Base-by-base conservation (phyloP, 352 stramenopile genomes). In the Phytophthora sp. region DNA sequence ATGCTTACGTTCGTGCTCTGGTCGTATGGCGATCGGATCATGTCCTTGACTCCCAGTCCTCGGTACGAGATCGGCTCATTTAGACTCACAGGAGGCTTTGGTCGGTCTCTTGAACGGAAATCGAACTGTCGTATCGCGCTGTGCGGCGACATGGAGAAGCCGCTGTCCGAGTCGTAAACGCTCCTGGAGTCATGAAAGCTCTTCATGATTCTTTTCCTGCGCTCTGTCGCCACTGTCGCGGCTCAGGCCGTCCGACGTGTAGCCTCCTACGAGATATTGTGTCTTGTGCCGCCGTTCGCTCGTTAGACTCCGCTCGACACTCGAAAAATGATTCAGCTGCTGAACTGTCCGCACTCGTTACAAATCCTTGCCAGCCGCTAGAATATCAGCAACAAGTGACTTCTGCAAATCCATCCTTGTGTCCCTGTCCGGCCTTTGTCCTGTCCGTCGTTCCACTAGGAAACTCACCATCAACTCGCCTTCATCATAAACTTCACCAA, bases 21-120 rank as follows among this genome's bases (percentile, higher is more conserved):
- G 36, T 86, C 79, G 52, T 84, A 82, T 11, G 66, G 65, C 30
- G 60, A 82, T 33, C 69, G 51, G 46, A 88, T 76, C 73, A 86
- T 84, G 52, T 84, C 77, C 29, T 75, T 78, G 27, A 82, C 54
- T 36, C 68, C 63, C 47, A 85, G 59, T 64, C 74, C 52, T 55
- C 71, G 30, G 38, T 62, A 66, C 45, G 47, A 61, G 20, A 67
- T 47, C n/a, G 53, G 58, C 4, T 66, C 50, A 24, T 31, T 42
- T 21, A 61, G 45, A 26, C 49, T 53, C 30, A 44, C 53, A 27
- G 56, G 50, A 29, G 59, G 41, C 6, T 18, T 33, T 26, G 54
- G 38, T 29, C 29, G 59, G 23, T 74, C 68, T 35, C 59, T 74
- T 2, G 65, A 73, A 8, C 59, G 59, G 24, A 74, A 71, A 51